Base-by-base conservation (phyloP, 805 yeast species). In the Jamesozyma jinghongensis region DNA sequence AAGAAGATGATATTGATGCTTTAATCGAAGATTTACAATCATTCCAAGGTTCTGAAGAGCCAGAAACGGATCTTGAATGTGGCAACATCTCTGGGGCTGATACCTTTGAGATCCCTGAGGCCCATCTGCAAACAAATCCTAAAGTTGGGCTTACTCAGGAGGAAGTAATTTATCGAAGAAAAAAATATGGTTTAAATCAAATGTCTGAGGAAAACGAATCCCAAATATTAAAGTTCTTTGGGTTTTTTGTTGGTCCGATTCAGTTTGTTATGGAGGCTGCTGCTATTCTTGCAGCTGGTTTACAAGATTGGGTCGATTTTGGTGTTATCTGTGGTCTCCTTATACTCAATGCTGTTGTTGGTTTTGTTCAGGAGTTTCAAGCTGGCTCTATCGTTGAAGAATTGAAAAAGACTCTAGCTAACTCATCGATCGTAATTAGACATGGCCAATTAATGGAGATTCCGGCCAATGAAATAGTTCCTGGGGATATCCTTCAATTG, bases 231-330 rank as follows among this genome's bases (percentile, higher is more conserved):
- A 85, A 85, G 74, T 85, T 86, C 65, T 61, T 81, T 60, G 74
- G 75, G 81, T 85, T 85, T 77, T 85, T 85, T 67, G 81, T 85
- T 52, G 95, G 95, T 70, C 95, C 95, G 53, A 85, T 86, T 66
- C 95, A 86, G 73, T 85, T 86, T 79, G 95, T 85, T 63, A 85
- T 85, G 95, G 95, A 85, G 73, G 94, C 90, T 63, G 95, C 95
- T 60, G 95, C 95, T 55, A 76, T 85, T 50, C 73, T 85, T 66
- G 95, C 95, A 63, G 95, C 94, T 53, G 95, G 95, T 79, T 75
- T 85, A 59, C 85, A 84, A 72, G 96, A 88, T 73, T 87, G 96
- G 96, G 95, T 87, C 61, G 96, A 87, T 78, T 87, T 87, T 74
- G 96, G 97, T 79, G 97, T 87, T 65, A 87, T 87, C 64, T 79